Evolutionary conservation across 768 basidiomycete species (phyloP).

Genomic region (Agaricus subrufescens): DNA sequence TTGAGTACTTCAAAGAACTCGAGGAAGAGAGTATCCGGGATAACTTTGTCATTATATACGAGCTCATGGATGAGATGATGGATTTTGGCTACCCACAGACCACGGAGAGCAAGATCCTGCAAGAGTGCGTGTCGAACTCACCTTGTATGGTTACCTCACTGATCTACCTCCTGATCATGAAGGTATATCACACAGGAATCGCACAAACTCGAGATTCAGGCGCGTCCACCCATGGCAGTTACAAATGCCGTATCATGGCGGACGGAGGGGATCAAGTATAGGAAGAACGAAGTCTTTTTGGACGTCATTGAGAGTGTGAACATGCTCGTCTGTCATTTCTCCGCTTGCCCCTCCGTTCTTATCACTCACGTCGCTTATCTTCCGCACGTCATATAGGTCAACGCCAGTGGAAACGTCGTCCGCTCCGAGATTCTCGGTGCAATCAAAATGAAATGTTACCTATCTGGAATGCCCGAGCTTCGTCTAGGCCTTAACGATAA

Average conservation of each 20-base stretch:
- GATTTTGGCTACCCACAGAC: constrained; percentile 99
- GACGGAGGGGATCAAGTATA: constrained; percentile 93
- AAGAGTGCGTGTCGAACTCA: constrained; percentile 66
- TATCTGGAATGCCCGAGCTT: constrained; percentile 99
- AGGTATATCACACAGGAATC: constrained; percentile 96
- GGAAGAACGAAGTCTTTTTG: constrained; percentile 99
- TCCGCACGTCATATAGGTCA: constrained; percentile 54
- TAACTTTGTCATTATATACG: constrained; percentile 99
- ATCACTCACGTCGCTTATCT: not conserved
- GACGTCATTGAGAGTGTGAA: constrained; percentile 99
- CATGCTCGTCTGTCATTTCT: constrained; percentile 61
- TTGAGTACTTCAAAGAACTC: constrained; percentile 99
- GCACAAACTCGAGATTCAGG: constrained; percentile 93
- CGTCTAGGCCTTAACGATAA: constrained; percentile 96
- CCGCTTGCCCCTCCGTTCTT: not conserved
- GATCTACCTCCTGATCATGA: constrained; percentile 28
- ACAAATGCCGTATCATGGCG: constrained; percentile 99
- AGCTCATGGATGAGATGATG: constrained; percentile 99
- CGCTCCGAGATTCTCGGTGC: constrained; percentile 98
- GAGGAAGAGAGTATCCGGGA: constrained; percentile 99
- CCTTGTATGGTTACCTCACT: not conserved
- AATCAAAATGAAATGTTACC: constrained; percentile 99
- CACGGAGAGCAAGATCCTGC: constrained; percentile 97
- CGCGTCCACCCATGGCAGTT: constrained; percentile 91
- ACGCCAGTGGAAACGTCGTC: constrained; percentile 94